phyloP scores from a whole-genome alignment of 345 rosid genomes.

The Aquilaria yunnanensis region DNA sequence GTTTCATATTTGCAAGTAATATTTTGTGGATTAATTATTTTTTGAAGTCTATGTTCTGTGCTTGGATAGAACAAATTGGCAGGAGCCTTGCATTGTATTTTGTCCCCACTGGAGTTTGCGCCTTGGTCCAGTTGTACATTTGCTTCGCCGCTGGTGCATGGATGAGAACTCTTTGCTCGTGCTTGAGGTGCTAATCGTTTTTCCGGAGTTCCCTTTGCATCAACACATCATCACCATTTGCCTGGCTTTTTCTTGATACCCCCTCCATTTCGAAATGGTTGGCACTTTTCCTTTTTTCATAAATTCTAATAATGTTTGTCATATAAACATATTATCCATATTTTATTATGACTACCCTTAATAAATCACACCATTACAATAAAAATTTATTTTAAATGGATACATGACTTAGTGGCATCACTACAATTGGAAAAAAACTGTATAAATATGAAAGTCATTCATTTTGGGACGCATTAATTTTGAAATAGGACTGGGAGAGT shows the following conservation, averaged over 20 bases:
- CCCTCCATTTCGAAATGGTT: too few species aligned
- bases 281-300: neutral
- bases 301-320: neutral
- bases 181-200: conserved; percentile 48
- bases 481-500: neutral
- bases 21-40: neutral
- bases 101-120: conserved; percentile 76
- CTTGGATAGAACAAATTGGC: conserved; percentile 55
- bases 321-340: too few species aligned
- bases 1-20: neutral
- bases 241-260: too few species aligned
- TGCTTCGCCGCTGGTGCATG: conserved; percentile 67
- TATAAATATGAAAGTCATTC: too few species aligned
- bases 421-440: too few species aligned
- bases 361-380: too few species aligned
- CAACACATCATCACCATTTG: too few species aligned
- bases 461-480: too few species aligned
- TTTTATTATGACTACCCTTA: too few species aligned
- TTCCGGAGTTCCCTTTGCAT: neutral
- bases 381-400: too few species aligned
- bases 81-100: conserved; percentile 77
- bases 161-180: conserved; percentile 72
- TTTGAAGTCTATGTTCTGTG: conserved; percentile 19
- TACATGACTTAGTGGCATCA: too few species aligned
- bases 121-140: conserved; percentile 76